Conservation (phyloP, 352 stramenopile species). For the Phytophthora boehmeriae region DNA sequence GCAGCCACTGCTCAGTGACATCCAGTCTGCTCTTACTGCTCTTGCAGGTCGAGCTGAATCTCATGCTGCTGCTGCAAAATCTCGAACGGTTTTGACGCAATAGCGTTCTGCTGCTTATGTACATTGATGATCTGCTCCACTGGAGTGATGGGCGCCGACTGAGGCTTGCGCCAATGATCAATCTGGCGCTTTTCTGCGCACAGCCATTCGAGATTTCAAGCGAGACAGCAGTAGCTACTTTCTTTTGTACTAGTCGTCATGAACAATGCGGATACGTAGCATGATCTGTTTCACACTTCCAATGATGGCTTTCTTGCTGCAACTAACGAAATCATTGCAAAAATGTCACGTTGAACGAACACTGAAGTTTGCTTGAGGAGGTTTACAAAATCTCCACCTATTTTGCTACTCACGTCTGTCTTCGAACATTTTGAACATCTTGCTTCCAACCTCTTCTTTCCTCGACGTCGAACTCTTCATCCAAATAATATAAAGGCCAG, state of each 20-base stretch:
- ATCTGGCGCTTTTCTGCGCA: constrained; percentile 6
- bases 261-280: no score
- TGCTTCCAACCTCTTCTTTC: not conserved
- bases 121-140: constrained; percentile 3
- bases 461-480: constrained; percentile 9
- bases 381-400: no score
- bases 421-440: not conserved
- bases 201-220: no score
- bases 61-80: constrained; percentile 7
- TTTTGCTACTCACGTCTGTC: not conserved
- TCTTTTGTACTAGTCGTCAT: no score
- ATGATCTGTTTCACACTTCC: not conserved
- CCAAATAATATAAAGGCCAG: constrained; percentile 39
- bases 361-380: no score
- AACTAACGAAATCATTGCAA: no score
- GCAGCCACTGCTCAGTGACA: constrained; percentile 3
- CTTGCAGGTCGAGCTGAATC: constrained; percentile 1
- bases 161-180: constrained; percentile 8
- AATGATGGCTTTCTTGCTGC: no score
- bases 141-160: constrained; percentile 3
- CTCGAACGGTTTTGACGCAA: constrained; percentile 2
- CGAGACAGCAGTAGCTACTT: no score
- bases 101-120: constrained; percentile 3
- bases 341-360: no score
- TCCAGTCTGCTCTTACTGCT: constrained; percentile 2